Conservation (phyloP, 331 rosid genomes). For the Saraca asoca region DNA sequence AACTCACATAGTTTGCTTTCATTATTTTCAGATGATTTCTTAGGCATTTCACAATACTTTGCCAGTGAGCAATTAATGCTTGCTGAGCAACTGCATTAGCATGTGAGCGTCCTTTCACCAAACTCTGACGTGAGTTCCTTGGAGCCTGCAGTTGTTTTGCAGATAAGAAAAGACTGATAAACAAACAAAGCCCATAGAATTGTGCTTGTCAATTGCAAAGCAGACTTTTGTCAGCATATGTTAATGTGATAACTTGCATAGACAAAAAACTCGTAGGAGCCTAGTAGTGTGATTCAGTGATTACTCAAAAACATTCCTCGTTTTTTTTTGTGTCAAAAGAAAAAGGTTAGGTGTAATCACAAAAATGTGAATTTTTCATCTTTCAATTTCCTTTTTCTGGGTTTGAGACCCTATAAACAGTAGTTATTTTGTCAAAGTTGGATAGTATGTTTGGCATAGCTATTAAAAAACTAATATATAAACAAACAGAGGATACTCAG, state of each 20-base stretch:
- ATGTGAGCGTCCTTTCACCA: slow-evolving; percentile 91
- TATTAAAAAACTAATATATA: slow-evolving; percentile 14
- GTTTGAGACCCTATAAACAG: slow-evolving; percentile 7
- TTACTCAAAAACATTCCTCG: slow-evolving; percentile 8
- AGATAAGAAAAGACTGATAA: slow-evolving; percentile 4
- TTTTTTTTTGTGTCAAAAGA: no score
- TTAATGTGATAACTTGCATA: slow-evolving; percentile 19
- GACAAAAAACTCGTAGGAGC: slow-evolving; percentile 23
- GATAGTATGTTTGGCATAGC: background rate
- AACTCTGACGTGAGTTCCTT: slow-evolving; percentile 83
- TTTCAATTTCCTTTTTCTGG: slow-evolving; percentile 13
- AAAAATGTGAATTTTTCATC: background rate
- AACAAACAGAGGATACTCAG: slow-evolving; percentile 20
- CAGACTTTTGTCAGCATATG: slow-evolving; percentile 11
- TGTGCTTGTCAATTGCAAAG: slow-evolving; percentile 26
- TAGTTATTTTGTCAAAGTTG: background rate
- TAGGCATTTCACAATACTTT: slow-evolving; percentile 88
- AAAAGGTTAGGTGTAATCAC: background rate
- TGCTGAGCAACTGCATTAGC: slow-evolving; percentile 93
- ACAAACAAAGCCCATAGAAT: slow-evolving; percentile 20
- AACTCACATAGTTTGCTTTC: slow-evolving; percentile 91
- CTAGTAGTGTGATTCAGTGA: background rate
- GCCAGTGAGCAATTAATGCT: slow-evolving; percentile 98
- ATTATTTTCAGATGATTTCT: slow-evolving; percentile 72
- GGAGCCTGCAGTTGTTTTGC: slow-evolving; percentile 70